Percentiles rank a stretch among this genome's conserved stretches.
These are phyloP conservation scores for Clarkia xantiana DNA, from an alignment of 345 rosid species.

Conservation along the genomic window DNA sequence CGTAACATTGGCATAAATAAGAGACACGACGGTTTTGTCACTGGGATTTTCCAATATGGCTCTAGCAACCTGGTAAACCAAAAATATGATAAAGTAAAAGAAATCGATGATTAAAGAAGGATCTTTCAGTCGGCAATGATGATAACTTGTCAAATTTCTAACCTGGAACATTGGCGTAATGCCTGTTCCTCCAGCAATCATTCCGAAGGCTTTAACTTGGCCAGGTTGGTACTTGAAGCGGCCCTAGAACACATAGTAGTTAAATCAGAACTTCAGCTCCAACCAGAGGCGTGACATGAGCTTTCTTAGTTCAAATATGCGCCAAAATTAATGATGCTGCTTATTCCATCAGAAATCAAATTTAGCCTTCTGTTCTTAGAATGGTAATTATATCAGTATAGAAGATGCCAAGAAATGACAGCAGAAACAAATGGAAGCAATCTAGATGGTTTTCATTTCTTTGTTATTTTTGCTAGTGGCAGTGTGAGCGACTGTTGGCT, in stretches of 20 bases:
- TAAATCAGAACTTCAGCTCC: neutral
- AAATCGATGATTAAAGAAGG: neutral
- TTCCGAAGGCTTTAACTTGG: constrained; percentile 51
- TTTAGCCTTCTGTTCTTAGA: no score
- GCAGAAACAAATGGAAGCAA: neutral
- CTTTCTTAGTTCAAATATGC: neutral
- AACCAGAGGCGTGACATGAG: neutral
- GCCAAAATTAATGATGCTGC: neutral
- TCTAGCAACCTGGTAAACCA: constrained; percentile 26
- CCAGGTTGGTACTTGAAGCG: constrained; percentile 56
- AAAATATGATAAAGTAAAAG: neutral
- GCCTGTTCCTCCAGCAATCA: constrained; percentile 69
- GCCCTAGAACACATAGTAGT: constrained; percentile 21
- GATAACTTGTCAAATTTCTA: constrained; percentile 5
- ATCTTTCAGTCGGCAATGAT: neutral
- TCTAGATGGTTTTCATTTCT: no score
- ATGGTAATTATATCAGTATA: no score
- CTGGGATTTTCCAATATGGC: constrained; percentile 37
- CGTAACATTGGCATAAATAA: constrained; percentile 41
- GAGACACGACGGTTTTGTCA: constrained; percentile 27
- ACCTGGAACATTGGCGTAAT: constrained; percentile 71
- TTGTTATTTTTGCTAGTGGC: no score
- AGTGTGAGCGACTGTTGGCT: no score
- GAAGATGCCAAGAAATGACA: no score
- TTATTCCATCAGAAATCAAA: no score